Base-by-base conservation (phyloP, 257 asterid genomes). In the Gentiana dahurica region DNA sequence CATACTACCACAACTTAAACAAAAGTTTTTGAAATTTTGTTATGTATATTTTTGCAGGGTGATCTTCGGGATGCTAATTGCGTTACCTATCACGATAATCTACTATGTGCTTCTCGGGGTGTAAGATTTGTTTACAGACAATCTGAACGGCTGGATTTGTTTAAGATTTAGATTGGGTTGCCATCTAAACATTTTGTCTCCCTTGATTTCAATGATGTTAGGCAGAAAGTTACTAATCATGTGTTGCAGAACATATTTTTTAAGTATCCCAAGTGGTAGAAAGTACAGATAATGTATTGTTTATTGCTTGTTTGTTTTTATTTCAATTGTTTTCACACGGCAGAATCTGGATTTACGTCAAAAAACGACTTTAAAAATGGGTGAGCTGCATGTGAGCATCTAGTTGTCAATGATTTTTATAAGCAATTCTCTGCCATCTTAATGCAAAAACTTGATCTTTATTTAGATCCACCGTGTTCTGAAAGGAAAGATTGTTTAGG, bases 61-160 rank as follows among this genome's bases (percentile, higher is more conserved):
- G 65, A 86, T 86, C 49, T 89, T 89, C 46, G 97, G 97, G 34
- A 89, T 89, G 97, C 75, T 89, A 63, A 64, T 89, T 57, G 97
- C 97, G 8, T 68, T 89, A 75, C 95, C 97, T 50, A 83, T 89
- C 37, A 86, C 97, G 65, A 83, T 89, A 54, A 75, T 89, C 34
- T 89, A 89, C 79, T 89, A 89, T 41, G 85, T 89, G 56, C 95
- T 89, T 47, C 94, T 89, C 57, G 97, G 97, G 56, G 55, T 89
- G 58, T 82, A 68, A 77, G 72, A 51, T 61, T 49, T 69, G 58
- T 45, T 12, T 57, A 54, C 53, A 50, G 51, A 12, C 59, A 54
- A 41, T 36, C 59, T 71, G 74, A 60, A 65, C 54, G 58, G 51
- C 56, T 38, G 64, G 60, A 55, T 60, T 54, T 68, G 39, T 51